Evolutionary conservation across 2,329 filamentous ascomycete genomes (phyloP), one percentile per base, ranked within the genome.

Genomic region (Pestalotiopsis sp.): DNA sequence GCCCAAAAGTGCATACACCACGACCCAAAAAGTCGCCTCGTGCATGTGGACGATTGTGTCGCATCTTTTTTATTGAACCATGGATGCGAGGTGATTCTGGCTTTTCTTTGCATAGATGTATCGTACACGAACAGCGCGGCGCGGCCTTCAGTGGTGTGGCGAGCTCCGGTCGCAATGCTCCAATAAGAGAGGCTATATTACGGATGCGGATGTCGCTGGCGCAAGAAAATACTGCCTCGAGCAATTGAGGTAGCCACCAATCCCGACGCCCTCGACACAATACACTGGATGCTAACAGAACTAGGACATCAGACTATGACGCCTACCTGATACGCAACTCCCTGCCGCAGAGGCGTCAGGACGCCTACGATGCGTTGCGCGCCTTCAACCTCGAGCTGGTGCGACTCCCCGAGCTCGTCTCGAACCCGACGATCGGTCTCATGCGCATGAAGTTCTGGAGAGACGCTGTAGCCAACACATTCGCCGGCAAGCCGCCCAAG

Each of bases 391-490:
- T 98, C 75, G 95, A 98, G 80, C 89, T 98, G 70, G 93, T 95
- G 59, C 89, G 93, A 68, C 92, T 98, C 71, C 94, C 96, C 68
- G 95, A 98, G 81, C 90, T 93, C 13, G 95, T 96, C 23, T 96
- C 93, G 61, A 96, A 92, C 70, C 90, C 93, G n/a, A 92, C 91
- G 4, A 93, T 98, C 70, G 95, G 94, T 64, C 86, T 91, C 66
- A 90, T 98, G 86, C 94, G 96, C 72, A 91, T 97, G 81, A 94
- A 97, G 79, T 98, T 98, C 84, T 98, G 96, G 93, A 90, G 93
- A 64, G 95, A 98, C 74, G 90, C 93, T 4, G 84, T 99, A 65
- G 88, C 91, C 67, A 91, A 91, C 70, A 92, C 93, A 1, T 92
- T 98, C 70, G 86, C 91, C 1, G 92, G 92, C 39, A 84, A 85